Evolutionary conservation across 768 basidiomycete species (phyloP).

Genomic region (Myochromella boudieri): DNA sequence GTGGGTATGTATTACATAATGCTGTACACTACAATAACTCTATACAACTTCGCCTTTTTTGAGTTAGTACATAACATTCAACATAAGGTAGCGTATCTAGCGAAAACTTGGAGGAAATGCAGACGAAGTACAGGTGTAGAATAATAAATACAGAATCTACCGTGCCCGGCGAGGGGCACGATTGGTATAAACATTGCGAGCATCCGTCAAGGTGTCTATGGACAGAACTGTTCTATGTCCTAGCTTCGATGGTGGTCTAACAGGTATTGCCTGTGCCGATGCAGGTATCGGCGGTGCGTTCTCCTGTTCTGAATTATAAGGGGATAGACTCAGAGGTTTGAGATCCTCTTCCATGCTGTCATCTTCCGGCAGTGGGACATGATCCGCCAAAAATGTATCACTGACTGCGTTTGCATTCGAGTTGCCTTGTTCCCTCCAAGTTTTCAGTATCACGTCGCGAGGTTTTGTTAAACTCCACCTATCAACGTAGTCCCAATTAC

Average conservation of each 20-base stretch:
- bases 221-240: conserved; percentile 20
- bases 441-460: conserved; percentile 58
- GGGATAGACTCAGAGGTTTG: conserved; percentile 2
- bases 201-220: conserved; percentile 38
- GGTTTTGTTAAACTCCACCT: conserved; percentile 70
- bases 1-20: conserved; percentile 4
- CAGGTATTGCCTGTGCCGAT: background rate
- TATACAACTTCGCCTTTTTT: background rate
- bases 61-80: background rate
- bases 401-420: conserved; percentile 26
- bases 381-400: conserved; percentile 38
- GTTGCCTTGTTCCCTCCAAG: conserved; percentile 40
- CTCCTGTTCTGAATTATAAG: conserved; percentile 6
- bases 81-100: no score
- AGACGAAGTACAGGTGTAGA: no score
- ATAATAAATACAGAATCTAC: no score
- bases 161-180: conserved; percentile 31
- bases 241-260: conserved; percentile 28
- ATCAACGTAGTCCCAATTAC: conserved; percentile 66
- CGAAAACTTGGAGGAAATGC: no score
- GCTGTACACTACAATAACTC: background rate
- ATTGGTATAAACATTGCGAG: conserved; percentile 41
- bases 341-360: conserved; percentile 26
- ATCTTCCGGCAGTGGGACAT: conserved; percentile 31
- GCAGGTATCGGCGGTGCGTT: conserved; percentile 15